Evolutionary conservation across 441 rosid genomes (phyloP), one percentile per base, ranked within the genome.

Genomic region (Viola pubescens): DNA sequence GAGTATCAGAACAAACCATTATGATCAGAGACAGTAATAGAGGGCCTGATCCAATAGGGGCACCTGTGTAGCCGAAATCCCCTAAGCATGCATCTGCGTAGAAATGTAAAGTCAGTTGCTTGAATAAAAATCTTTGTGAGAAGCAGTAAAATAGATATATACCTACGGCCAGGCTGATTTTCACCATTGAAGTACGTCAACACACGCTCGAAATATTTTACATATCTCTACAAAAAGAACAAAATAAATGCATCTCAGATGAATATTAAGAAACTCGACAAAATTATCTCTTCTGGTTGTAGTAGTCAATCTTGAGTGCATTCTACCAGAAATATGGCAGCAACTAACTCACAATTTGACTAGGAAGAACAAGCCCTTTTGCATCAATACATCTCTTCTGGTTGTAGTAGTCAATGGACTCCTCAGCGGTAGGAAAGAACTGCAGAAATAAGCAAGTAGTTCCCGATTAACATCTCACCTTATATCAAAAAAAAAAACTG

Each of bases 361-460:
- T 94, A 4, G 99, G 99, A 61, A 94, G 75, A 73, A 94, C 87
- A 70, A 94, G 96, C 57, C 94, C 99, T 71, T 94, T 94, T 45
- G 88, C 96, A 78, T 94, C 99, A 52, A 90, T 70, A 71, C 99
- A 90, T 77, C 99, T 80, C 79, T 90, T 94, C 74, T 88, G 96
- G 79, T 94, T 94, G 74, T 86, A 94, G 75, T 88, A 90, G 71
- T 86, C 96, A 66, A 90, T 88, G 53, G 95, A 88, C 73, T 94
- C 97, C 80, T 94, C 99, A 4, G 97, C 97, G 37, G 99, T 90
- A 4, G 99, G 97, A 61, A 90, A 94, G 79, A 94, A 94, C 99
- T 94, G 81, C 50, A 71, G 49, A 54, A 12, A 54, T 58, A 71
- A 37, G 44, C 48, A 47, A 63, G 61, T 50, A 50, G 62, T 43